Evolutionary conservation across 75 land plant genomes (phyloP), one percentile per base, ranked within the genome.

Genomic region (Chamaecyparis obtusa): DNA sequence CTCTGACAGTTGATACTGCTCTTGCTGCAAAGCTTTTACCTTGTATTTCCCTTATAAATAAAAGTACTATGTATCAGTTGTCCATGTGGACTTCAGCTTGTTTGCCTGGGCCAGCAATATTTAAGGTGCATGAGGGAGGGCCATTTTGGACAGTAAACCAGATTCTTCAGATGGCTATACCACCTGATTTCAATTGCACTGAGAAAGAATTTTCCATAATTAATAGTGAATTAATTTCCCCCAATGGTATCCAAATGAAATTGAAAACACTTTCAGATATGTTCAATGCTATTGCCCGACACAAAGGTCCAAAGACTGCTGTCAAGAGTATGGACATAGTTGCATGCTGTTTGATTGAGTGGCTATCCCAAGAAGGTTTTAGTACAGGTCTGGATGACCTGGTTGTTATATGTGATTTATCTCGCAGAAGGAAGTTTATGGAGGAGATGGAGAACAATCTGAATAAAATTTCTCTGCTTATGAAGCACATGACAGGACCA

Each of bases 61-160:
- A 90, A 90, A 86, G 87, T 82, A 46, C 83, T 27, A 92, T 94
- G 32, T 91, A 97, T 60, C 99, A 98, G 89, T 85, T 96, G 33
- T 89, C 89, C 10, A 92, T 98, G 93, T 94, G 88, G 88, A 87
- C 85, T 44, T 88, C 90, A 7, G 82, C 48, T 5, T 11, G 37
- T 0, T 85, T 94, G 13, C 93, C 93, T 37, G 85, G 57, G 43
- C 96, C 99, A 87, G 95, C 99, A 9, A 71, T 98, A 5, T n/a
- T 92, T 37, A 95, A 93, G 85, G 80, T 88, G 44, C 79, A 55
- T 72, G 60, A 83, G 82, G 72, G 84, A 74, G 93, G 95, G 13
- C 91, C 94, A 67, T 83, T 84, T 27, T 98, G 97, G 96, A 95
- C 97, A 17, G 93, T 92, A 19, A 76, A 86, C 24, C 99, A 98